Percentiles rank a stretch among this genome's conserved stretches.
phyloP scores from a whole-genome alignment of 2,329 filamentous ascomycete species.

The Leptoxyphium fumago region DNA sequence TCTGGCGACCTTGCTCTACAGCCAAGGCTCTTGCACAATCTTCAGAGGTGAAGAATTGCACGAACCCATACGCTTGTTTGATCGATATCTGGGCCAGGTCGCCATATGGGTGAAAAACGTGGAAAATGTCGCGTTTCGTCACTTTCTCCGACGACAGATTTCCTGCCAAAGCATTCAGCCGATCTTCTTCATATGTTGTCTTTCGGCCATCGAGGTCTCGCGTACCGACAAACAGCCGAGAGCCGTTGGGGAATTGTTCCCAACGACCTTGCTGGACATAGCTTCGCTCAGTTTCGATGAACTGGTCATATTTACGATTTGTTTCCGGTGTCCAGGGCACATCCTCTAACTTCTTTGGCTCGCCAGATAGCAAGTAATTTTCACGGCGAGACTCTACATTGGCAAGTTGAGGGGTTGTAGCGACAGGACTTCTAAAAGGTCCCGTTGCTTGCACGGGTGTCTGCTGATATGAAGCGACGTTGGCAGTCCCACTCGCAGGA shows the following conservation, averaged over 20 bases:
- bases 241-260: conserved; percentile 66
- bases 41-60: conserved; percentile 69
- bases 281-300: conserved; percentile 55
- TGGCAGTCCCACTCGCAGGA: not conserved
- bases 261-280: conserved; percentile 68
- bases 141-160: conserved; percentile 89
- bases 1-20: conserved; percentile 62
- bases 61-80: conserved; percentile 92
- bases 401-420: conserved; percentile 1
- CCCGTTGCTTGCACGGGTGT: not conserved
- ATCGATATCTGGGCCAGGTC: conserved; percentile 87
- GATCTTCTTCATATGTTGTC: conserved; percentile 2
- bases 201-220: not conserved
- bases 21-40: conserved; percentile 65
- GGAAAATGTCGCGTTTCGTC: conserved; percentile 85
- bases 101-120: conserved; percentile 74
- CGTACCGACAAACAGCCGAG: conserved; percentile 68
- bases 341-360: conserved; percentile 28
- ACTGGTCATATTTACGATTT: conserved; percentile 56
- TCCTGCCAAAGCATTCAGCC: conserved; percentile 35
- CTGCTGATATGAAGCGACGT: conserved; percentile 3
- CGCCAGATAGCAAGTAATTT: conserved; percentile 14
- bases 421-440: not conserved
- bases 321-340: conserved; percentile 40
- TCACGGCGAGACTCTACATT: conserved; percentile 16